Evolutionary conservation across 768 basidiomycete genomes (phyloP), one percentile per base, ranked within the genome.

Genomic region (Leccinellum luteum): DNA sequence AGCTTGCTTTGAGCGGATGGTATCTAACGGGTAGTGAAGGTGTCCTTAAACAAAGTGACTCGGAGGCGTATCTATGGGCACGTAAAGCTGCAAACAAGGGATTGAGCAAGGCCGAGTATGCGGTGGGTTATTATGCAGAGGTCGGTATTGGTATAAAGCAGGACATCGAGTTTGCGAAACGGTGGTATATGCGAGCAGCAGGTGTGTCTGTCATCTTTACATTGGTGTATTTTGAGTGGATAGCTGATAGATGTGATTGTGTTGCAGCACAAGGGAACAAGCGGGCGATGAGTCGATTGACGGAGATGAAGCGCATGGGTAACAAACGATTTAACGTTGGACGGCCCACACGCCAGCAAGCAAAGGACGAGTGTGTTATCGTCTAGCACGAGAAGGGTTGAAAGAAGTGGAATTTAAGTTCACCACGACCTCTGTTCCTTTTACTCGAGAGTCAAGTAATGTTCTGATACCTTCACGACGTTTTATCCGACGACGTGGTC

Each of bases 151-250:
- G 97, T 31, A 89, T 96, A 70, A 96, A 96, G 77, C 90, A 92
- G 67, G 96, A 99, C 66, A 74, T 94, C 48, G 96, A 98, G 59
- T 88, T 94, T 71, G 94, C 97, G 19, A 98, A 96, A 75, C 83
- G 90, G 64, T 98, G 96, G 95, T 99, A 99, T 73, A 97, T 98
- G 93, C 85, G 97, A 44, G 95, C 97, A 34, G 97, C 97, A 64
- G 95, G 96, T 98, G 66, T 50, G 89, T 78, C 44, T 30, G 7
- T 54, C 19, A 55, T 44, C 35, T 1, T 43, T 51, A 28, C 34
- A 9, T 30, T n/a, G n/a, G 25, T 45, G 13, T 50, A 45, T 52
- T 47, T 48, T 47, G n/a, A 41, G 43, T 31, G 17, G 28, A 15
- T 32, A 47, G 30, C 43, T 56, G 55, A 63, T 8, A 19, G 2